Base-by-base conservation (phyloP, 2,329 filamentous ascomycete species). In the Botrytis hyacinthi region DNA sequence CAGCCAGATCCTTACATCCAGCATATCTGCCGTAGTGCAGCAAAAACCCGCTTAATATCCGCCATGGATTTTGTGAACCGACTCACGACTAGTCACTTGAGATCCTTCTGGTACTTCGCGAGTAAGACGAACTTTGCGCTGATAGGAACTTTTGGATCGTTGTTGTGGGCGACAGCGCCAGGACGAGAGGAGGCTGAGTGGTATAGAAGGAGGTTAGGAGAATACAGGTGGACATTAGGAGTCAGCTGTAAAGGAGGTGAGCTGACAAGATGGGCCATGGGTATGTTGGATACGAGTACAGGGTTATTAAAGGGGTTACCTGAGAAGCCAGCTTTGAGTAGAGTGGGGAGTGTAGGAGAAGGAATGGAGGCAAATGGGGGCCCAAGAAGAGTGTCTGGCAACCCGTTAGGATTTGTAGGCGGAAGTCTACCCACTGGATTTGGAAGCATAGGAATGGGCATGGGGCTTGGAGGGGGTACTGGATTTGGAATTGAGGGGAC, bases 51-150 rank as follows among this genome's bases (percentile, higher is more conserved):
- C 9, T 87, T 98, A 48, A 97, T 98, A 80, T 97, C 93, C 35
- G 94, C 95, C 76, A 97, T 98, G 93, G 95, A 98, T 81, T 97
- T 98, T 82, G 94, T 97, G 78, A 98, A 98, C 83, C 91, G 95
- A 0, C 88, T 98, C 46, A 94, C 92, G 62, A 93, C 94, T 0
- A 89, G 91, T 51, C 95, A 98, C 79, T 87, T 98, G 44, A 90
- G 92, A n/a, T 89, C 93, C 0, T 98, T 98, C 83, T 98, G 95
- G 95, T 95, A 93, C 81, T 95, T 95, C 80, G 91, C 93, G 2
- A 93, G 92, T 59, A 93, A 94, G 79, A 93, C 92, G 54, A 97
- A 97, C 83, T 98, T 98, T 83, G 95, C 95, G 0, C 87, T 98
- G 18, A 97, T 98, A 79, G 95, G 94, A 72, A 97, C 95, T 0